phyloP scores from a whole-genome alignment of 2,329 filamentous ascomycete genomes.

The Colletotrichum lupini region DNA sequence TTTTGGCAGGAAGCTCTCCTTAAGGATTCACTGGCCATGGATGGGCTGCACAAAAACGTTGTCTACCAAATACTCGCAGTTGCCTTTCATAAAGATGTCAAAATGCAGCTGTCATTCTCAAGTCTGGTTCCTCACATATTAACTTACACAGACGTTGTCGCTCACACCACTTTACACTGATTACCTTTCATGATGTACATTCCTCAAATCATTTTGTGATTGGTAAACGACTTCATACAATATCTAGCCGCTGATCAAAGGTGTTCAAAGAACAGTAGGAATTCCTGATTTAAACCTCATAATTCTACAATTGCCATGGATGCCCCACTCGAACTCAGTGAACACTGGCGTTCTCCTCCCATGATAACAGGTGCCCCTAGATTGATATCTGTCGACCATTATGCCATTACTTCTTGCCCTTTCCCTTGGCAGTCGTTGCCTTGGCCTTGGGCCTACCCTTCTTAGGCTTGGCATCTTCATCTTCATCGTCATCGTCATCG shows the following conservation, averaged over 20 bases:
- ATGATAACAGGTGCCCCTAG: neutral
- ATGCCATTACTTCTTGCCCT: slow-evolving; percentile 53
- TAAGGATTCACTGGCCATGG: neutral
- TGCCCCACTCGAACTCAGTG: neutral
- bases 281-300: neutral
- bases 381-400: neutral
- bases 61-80: neutral
- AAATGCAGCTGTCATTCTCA: neutral
- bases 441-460: slow-evolving; percentile 58
- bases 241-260: neutral
- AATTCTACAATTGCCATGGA: neutral
- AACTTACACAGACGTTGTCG: neutral
- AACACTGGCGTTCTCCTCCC: neutral
- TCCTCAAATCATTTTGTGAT: neutral
- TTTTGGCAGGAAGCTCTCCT: neutral
- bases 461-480: slow-evolving; percentile 63
- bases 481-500: slow-evolving; percentile 61
- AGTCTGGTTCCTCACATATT: neutral
- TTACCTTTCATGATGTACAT: neutral
- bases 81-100: neutral
- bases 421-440: slow-evolving; percentile 54
- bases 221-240: neutral
- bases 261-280: neutral
- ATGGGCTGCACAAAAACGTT: neutral
- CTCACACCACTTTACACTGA: neutral